phyloP scores from a whole-genome alignment of 2,329 filamentous ascomycete species.

The Botrytis squamosa region DNA sequence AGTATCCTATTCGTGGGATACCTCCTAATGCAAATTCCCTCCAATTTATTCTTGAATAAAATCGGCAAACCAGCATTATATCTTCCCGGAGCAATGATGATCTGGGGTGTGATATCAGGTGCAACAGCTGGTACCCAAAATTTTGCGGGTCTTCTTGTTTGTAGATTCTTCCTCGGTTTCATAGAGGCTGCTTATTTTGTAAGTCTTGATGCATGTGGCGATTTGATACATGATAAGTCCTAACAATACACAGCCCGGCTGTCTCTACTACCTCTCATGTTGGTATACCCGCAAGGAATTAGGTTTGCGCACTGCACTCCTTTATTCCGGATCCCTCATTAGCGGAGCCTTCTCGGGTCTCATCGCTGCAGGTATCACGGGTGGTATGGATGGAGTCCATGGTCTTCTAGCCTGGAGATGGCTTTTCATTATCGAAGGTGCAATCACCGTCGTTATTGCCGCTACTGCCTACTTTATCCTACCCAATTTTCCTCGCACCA shows the following conservation, averaged over 20 bases:
- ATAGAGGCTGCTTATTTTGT: slow-evolving; percentile 58
- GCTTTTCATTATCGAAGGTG: slow-evolving; percentile 70
- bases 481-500: slow-evolving; percentile 65
- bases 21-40: slow-evolving; percentile 47
- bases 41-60: slow-evolving; percentile 50
- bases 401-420: slow-evolving; percentile 63
- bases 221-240: neutral
- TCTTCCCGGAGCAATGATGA: slow-evolving; percentile 48
- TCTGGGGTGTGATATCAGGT: slow-evolving; percentile 52
- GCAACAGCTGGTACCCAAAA: slow-evolving; percentile 48
- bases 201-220: slow-evolving; percentile 12
- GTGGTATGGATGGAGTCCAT: slow-evolving; percentile 57
- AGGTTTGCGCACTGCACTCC: slow-evolving; percentile 61
- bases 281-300: slow-evolving; percentile 73
- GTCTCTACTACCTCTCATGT: slow-evolving; percentile 60
- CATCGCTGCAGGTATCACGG: slow-evolving; percentile 62
- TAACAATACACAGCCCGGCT: slow-evolving; percentile 47
- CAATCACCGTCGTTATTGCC: slow-evolving; percentile 62
- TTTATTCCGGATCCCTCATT: slow-evolving; percentile 68
- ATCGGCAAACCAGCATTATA: slow-evolving; percentile 51
- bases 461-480: slow-evolving; percentile 55
- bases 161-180: slow-evolving; percentile 52
- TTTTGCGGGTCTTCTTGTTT: slow-evolving; percentile 47
- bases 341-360: slow-evolving; percentile 70
- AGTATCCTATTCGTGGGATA: slow-evolving; percentile 44